Evolutionary conservation across 2,329 filamentous ascomycete species (phyloP).

Genomic region (Curvularia sp.): DNA sequence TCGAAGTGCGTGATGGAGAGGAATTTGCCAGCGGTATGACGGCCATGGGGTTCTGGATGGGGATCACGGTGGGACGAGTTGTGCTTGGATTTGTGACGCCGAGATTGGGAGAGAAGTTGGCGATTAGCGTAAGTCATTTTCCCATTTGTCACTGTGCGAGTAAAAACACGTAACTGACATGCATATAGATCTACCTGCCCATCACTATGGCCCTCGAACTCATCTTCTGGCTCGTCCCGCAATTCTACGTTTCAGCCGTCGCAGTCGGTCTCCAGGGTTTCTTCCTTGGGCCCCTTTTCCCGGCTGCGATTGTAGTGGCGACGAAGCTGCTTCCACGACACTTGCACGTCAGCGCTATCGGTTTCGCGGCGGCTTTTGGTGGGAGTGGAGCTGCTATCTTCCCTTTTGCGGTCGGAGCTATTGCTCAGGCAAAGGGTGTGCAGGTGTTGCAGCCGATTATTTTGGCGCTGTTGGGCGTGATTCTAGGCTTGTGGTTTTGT

Average conservation of each 20-base stretch:
- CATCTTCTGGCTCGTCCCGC: slow-evolving; percentile 81
- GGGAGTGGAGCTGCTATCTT: slow-evolving; percentile 73
- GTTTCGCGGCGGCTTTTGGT: slow-evolving; percentile 80
- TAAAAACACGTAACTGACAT: neutral
- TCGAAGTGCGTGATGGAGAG: slow-evolving; percentile 72
- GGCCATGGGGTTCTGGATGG: slow-evolving; percentile 84
- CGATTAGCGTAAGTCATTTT: slow-evolving; percentile 51
- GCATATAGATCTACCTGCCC: slow-evolving; percentile 65
- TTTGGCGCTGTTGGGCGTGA: slow-evolving; percentile 60
- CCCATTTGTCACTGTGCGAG: too few species aligned
- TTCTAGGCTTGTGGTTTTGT: slow-evolving; percentile 60
- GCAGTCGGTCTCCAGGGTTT: slow-evolving; percentile 77
- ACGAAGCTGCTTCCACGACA: slow-evolving; percentile 76
- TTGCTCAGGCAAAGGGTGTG: slow-evolving; percentile 68
- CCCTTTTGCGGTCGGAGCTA: slow-evolving; percentile 71
- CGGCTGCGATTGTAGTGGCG: slow-evolving; percentile 73
- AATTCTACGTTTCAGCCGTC: slow-evolving; percentile 75
- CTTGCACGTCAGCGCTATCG: slow-evolving; percentile 79
- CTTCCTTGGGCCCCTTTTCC: slow-evolving; percentile 81
- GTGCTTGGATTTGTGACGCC: slow-evolving; percentile 79
- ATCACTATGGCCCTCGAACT: slow-evolving; percentile 70
- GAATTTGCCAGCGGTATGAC: slow-evolving; percentile 77
- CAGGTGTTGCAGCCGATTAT: slow-evolving; percentile 67
- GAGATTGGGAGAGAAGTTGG: slow-evolving; percentile 71
- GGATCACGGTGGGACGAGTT: slow-evolving; percentile 76